These are phyloP conservation scores for Hypoxylon trugodes DNA, from an alignment of 495 filamentous ascomycete species.

Conservation along the genomic window DNA sequence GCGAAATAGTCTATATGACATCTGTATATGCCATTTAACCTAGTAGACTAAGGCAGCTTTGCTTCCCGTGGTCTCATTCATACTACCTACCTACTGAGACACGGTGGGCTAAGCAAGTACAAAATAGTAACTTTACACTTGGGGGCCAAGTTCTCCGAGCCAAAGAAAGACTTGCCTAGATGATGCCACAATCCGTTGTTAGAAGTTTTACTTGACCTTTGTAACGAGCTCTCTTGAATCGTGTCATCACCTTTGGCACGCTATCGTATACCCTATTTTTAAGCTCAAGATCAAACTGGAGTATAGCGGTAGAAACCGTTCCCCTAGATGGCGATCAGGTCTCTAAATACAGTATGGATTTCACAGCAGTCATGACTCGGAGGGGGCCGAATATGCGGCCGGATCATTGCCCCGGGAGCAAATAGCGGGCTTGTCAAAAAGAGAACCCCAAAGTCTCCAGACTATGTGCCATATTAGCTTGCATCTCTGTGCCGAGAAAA, in stretches of 20 bases:
- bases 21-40: neutral
- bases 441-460: conserved; percentile 1
- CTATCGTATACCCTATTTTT: neutral
- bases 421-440: conserved; percentile 12
- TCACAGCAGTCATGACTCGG: conserved; percentile 27
- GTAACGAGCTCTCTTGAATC: neutral
- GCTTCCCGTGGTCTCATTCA: neutral
- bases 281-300: conserved; percentile 4
- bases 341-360: conserved; percentile 9
- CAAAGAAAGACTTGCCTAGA: neutral
- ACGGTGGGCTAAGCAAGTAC: neutral
- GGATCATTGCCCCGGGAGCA: conserved; percentile 2
- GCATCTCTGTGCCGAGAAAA: conserved; percentile 9
- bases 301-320: neutral
- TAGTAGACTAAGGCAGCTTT: neutral
- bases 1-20: neutral
- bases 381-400: conserved; percentile 7
- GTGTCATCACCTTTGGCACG: neutral
- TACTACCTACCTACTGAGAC: no score
- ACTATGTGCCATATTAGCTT: conserved; percentile 19
- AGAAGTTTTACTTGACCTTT: neutral
- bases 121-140: conserved; percentile 2
- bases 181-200: neutral
- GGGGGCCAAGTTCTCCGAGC: neutral
- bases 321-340: neutral